These are phyloP conservation scores for Parietichytrium sp. DNA, from an alignment of 108 stramenopile species.

Conservation along the genomic window DNA sequence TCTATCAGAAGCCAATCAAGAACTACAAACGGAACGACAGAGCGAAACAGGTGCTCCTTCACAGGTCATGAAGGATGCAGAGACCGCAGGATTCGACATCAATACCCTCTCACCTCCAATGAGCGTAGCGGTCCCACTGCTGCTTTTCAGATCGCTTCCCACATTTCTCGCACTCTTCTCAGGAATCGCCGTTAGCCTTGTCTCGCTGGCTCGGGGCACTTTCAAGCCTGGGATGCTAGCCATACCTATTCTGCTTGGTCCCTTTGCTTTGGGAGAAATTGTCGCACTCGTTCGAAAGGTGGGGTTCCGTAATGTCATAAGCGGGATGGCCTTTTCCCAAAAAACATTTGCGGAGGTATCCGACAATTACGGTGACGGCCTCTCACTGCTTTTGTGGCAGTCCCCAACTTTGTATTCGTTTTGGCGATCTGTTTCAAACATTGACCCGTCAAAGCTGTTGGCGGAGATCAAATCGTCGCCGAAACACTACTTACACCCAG, in stretches of 20 bases:
- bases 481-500: not conserved
- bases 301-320: not conserved
- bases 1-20: too few species aligned
- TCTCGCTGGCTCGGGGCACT: not conserved
- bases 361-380: not conserved
- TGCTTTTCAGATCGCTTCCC: not conserved
- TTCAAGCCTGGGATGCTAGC: slow-evolving; percentile 17
- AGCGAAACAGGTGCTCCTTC: too few species aligned
- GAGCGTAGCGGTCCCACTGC: not conserved
- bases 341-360: not conserved
- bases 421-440: not conserved
- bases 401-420: not conserved
- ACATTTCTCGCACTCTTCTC: not conserved
- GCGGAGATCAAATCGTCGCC: not conserved
- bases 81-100: not conserved
- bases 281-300: not conserved
- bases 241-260: not conserved
- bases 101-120: not conserved
- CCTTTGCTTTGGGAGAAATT: slow-evolving; percentile 13
- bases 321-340: not conserved
- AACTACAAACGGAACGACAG: too few species aligned
- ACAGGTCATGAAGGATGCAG: not conserved
- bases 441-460: not conserved
- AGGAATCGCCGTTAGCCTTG: not conserved
- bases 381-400: slow-evolving; percentile 3